Base-by-base conservation (phyloP, 257 asterid genomes). In the Solanum habrochaites region DNA sequence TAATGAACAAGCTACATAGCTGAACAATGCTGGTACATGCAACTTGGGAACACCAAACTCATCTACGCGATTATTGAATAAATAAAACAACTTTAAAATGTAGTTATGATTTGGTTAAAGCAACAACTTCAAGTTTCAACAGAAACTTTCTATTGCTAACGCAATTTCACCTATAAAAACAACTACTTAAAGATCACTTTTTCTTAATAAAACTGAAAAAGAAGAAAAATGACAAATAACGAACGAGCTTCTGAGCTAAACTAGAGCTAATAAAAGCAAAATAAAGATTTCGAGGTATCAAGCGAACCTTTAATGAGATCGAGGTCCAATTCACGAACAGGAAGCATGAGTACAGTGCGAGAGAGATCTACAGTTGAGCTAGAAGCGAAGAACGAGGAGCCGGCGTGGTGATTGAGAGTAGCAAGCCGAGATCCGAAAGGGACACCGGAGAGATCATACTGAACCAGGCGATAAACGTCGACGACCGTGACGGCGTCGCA, bases 401-500 rank as follows among this genome's bases (percentile, higher is more conserved):
- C 98, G 45, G 99, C 99, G 88, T 95, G 98, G 90, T 95, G 98
- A 88, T 97, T 97, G 88, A 97, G 95, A 18, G 96, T 90, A 64
- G 98, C 96, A 37, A 93, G 88, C 29, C 98, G 97, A 88, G 99
- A 95, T 93, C 99, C 99, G 80, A 92, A 94, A 12, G 98, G 98
- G 83, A 93, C 97, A 60, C 98, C 98, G 82, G 95, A 89, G 83
- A 95, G 88, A 92, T 96, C 98, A 91, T 95, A 96, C 91, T 96
- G 99, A 62, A 95, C 99, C 70, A 96, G 96, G 31, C 99, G 98
- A 91, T 96, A 96, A 4, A 96, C 99, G 86, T 95, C 99, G 82
- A 96, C 98, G 49, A 93, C 96, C 23, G 98, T 45, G 40, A 89
- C 98, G 89, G 98, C 98, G 91, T 93, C 97, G 89, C 95, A 93